Conservation (phyloP, 75 land plant genomes). For the Pinus taeda region DNA sequence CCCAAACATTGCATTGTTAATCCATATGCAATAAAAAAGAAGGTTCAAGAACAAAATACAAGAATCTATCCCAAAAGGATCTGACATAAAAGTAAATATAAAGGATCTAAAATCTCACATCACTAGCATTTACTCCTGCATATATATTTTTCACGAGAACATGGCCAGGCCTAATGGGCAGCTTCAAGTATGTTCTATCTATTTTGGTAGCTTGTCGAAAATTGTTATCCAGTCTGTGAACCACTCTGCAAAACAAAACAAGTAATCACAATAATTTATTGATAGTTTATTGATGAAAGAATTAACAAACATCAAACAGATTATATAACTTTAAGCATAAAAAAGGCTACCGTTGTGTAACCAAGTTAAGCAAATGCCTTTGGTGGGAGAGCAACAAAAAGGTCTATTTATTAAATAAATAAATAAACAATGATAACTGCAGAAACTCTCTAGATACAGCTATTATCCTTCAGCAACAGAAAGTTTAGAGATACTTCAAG, state of each 20-base stretch:
- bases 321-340: too few species aligned
- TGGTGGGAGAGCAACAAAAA: background rate
- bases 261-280: background rate
- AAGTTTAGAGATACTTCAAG: too few species aligned
- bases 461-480: too few species aligned
- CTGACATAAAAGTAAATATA: background rate
- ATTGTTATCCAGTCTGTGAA: constrained; percentile 16
- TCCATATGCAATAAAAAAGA: background rate
- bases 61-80: background rate
- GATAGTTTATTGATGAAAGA: background rate
- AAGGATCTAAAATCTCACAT: constrained; percentile 62
- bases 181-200: constrained; percentile 46
- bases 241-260: constrained; percentile 7
- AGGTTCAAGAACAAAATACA: constrained; percentile 3
- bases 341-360: background rate
- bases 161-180: constrained; percentile 60
- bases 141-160: constrained; percentile 83
- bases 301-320: background rate
- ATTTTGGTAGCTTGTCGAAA: constrained; percentile 85
- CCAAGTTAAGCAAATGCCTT: background rate
- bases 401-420: background rate
- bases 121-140: constrained; percentile 99
- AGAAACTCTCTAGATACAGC: too few species aligned
- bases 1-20: background rate
- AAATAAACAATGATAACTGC: background rate